Conservation (phyloP, 1,284 basidiomycete genomes). For the Neolentinus lepideus region DNA sequence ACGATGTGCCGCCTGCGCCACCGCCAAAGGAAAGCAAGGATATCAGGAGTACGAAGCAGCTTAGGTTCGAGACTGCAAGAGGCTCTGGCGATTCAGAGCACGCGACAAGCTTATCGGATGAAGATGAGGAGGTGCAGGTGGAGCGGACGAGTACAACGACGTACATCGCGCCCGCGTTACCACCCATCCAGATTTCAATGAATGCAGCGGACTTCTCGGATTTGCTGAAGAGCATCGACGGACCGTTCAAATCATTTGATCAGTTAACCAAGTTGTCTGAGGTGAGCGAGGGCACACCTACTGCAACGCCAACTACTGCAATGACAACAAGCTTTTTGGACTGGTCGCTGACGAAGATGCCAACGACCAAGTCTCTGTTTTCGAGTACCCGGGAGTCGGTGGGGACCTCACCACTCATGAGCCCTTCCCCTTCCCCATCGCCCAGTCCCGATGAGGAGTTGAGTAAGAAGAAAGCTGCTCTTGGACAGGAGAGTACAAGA, state of each 20-base stretch:
- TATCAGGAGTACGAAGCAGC: not conserved
- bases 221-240: slow-evolving; percentile 48
- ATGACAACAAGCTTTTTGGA: slow-evolving; percentile 18
- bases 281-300: too few species aligned
- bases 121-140: slow-evolving; percentile 44
- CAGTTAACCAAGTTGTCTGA: slow-evolving; percentile 28
- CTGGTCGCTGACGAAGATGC: slow-evolving; percentile 33
- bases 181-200: slow-evolving; percentile 79
- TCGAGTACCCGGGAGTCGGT: slow-evolving; percentile 15
- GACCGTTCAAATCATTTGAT: slow-evolving; percentile 35
- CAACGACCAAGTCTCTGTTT: not conserved
- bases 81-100: slow-evolving; percentile 12
- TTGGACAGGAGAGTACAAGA: not conserved
- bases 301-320: not conserved
- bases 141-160: slow-evolving; percentile 66
- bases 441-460: not conserved
- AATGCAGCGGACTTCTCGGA: slow-evolving; percentile 74
- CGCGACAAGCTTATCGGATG: not conserved
- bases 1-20: slow-evolving; percentile 33
- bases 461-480: not conserved
- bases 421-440: not conserved
- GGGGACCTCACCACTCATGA: slow-evolving; percentile 70
- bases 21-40: slow-evolving; percentile 40
- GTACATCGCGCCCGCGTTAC: slow-evolving; percentile 73
- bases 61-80: not conserved